These are phyloP conservation scores for Curvularia spicifera DNA, from an alignment of 2,329 filamentous ascomycete species.

Conservation along the genomic window DNA sequence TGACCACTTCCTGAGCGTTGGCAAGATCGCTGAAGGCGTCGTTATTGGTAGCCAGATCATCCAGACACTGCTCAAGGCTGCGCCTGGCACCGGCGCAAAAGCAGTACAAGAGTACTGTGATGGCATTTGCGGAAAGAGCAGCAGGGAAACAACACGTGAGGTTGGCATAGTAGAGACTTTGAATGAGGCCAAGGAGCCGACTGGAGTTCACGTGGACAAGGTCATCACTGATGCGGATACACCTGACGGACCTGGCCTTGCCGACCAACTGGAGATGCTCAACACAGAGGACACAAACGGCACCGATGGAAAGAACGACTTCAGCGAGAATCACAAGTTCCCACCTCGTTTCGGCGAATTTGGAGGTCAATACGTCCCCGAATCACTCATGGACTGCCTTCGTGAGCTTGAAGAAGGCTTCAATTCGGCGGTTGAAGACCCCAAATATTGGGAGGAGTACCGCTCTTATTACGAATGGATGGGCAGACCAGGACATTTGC, in stretches of 20 bases:
- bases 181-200: conserved; percentile 65
- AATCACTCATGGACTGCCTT: conserved; percentile 96
- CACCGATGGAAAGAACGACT: conserved; percentile 35
- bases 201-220: conserved; percentile 70
- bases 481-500: conserved; percentile 89
- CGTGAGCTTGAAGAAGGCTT: conserved; percentile 90
- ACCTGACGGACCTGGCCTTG: conserved; percentile 69
- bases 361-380: conserved; percentile 95
- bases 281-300: conserved; percentile 63
- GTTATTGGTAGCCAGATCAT: conserved; percentile 97
- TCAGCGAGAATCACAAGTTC: conserved; percentile 59
- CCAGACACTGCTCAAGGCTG: conserved; percentile 74
- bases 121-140: conserved; percentile 67
- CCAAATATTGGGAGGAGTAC: conserved; percentile 96
- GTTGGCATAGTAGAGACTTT: conserved; percentile 74
- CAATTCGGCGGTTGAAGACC: conserved; percentile 83
- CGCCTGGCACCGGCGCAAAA: conserved; percentile 69
- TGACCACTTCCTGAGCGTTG: conserved; percentile 89
- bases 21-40: conserved; percentile 85
- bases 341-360: conserved; percentile 93
- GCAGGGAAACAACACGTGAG: conserved; percentile 64
- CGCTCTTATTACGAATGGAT: conserved; percentile 96
- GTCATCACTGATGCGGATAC: conserved; percentile 67
- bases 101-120: conserved; percentile 87
- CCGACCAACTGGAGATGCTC: conserved; percentile 83